phyloP scores from a whole-genome alignment of 2,329 filamentous ascomycete genomes.

The Alternaria triticimaculans region DNA sequence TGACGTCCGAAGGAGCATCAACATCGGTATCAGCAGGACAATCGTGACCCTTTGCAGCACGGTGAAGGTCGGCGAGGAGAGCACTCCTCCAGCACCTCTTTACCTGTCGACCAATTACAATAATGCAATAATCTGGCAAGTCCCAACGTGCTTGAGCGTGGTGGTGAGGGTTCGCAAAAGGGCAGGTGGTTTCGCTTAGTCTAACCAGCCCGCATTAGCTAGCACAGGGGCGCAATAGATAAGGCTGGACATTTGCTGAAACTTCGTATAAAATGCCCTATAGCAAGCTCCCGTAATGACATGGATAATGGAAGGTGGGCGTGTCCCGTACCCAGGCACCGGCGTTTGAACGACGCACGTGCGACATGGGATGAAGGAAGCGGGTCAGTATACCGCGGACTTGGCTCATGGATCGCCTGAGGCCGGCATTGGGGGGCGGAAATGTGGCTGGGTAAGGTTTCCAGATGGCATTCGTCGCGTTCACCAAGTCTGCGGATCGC shows the following conservation, averaged over 20 bases:
- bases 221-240: neutral
- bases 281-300: neutral
- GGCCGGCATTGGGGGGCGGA: neutral
- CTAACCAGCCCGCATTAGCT: neutral
- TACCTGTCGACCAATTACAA: neutral
- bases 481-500: neutral
- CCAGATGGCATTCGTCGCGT: neutral
- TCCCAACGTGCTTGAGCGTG: neutral
- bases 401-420: neutral
- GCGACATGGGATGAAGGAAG: neutral
- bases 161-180: neutral
- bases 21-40: neutral
- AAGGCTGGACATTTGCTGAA: neutral
- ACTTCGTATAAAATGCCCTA: neutral
- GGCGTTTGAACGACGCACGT: constrained; percentile 1
- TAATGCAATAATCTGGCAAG: neutral
- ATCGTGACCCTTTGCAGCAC: neutral
- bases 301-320: neutral
- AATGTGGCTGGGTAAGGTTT: neutral
- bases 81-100: neutral
- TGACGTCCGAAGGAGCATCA: neutral
- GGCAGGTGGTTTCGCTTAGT: constrained; percentile 9
- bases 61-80: constrained; percentile 1
- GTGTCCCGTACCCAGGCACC: neutral
- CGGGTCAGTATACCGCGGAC: neutral